Evolutionary conservation across 2,329 filamentous ascomycete species (phyloP).

Genomic region (Basipetospora sp.): DNA sequence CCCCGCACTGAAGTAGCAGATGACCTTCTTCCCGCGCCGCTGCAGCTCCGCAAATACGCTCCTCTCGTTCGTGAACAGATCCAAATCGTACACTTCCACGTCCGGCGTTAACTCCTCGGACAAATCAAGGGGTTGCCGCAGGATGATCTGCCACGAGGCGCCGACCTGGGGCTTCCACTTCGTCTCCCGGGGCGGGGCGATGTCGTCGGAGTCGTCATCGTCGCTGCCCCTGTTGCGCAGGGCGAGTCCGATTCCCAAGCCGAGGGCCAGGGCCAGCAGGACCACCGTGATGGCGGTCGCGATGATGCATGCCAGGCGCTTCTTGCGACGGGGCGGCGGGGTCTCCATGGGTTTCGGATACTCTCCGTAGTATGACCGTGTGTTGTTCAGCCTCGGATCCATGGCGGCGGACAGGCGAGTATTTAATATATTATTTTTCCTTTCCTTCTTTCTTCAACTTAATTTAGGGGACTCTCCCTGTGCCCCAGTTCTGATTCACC

Average conservation of each 20-base stretch:
- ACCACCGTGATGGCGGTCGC: constrained; percentile 18
- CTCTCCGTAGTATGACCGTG: no score
- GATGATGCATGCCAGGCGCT: constrained; percentile 14
- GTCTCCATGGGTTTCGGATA: background rate
- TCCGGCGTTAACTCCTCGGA: constrained; percentile 27
- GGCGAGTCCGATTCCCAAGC: constrained; percentile 31
- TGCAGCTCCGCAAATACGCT: constrained; percentile 38
- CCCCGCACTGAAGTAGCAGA: constrained; percentile 64
- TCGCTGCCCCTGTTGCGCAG: constrained; percentile 10
- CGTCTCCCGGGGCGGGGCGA: background rate
- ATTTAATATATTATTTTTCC: no score
- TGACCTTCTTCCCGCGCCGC: constrained; percentile 43
- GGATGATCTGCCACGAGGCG: constrained; percentile 47
- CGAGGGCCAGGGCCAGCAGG: constrained; percentile 35
- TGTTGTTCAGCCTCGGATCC: no score
- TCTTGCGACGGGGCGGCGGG: constrained; percentile 10
- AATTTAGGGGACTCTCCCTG: no score
- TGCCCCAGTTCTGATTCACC: no score
- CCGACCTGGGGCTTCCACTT: constrained; percentile 29
- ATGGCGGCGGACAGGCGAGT: no score
- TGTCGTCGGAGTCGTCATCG: constrained; percentile 11
- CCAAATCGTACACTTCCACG: constrained; percentile 33
- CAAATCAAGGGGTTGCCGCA: constrained; percentile 29
- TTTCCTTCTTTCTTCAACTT: no score
- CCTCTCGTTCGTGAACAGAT: constrained; percentile 39